Evolutionary conservation across 2,329 filamentous ascomycete genomes (phyloP), one percentile per base, ranked within the genome.

Genomic region (Emergomyces orientalis): DNA sequence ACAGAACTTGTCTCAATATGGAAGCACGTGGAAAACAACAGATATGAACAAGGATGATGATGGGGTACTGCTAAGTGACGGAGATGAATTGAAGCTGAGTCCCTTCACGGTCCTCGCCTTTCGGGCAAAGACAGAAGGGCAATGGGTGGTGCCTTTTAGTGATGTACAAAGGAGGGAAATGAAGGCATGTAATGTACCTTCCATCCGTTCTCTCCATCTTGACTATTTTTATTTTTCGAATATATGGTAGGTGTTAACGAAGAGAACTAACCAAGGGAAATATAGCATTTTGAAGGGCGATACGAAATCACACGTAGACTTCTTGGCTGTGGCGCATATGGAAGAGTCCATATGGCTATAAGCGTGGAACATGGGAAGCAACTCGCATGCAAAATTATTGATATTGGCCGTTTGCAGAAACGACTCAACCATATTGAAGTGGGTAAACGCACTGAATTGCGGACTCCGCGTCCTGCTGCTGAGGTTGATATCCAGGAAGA

Each of bases 381-480:
- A 60, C 63, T 80, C 37, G 78, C 78, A 4, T 80, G 78, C 69
- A 80, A 80, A 63, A 70, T 80, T 30, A 70, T 80, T 32, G 72
- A 77, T 63, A 64, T 80, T 5, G 68, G 69, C 17, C 69, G 62
- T 1, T 39, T 73, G n/a, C 71, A 66, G 62, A 55, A 65, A 1
- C 65, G 56, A 34, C 65, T 66, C 14, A 11, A 32, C 62, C 43
- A 45, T 55, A 25, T 61, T 59, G 64, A 45, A 37, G 62, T n/a
- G 22, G 43, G 8, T 55, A 59, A 56, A 30, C 17, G 22, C n/a
- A 39, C 47, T 54, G 27, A 63, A 39, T 43, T 51, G 27, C 30
- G 34, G 8, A 17, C 27, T 41, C 60, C 25, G 3, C 43, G 41
- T 13, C 69, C 69, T 27, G 66, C 60, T n/a, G 27, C 67, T 6